Percentiles rank a stretch among this genome's conserved stretches.
These are phyloP conservation scores for Paracoccidioides brasiliensis DNA, from an alignment of 2,329 filamentous ascomycete genomes.

Conservation along the genomic window DNA sequence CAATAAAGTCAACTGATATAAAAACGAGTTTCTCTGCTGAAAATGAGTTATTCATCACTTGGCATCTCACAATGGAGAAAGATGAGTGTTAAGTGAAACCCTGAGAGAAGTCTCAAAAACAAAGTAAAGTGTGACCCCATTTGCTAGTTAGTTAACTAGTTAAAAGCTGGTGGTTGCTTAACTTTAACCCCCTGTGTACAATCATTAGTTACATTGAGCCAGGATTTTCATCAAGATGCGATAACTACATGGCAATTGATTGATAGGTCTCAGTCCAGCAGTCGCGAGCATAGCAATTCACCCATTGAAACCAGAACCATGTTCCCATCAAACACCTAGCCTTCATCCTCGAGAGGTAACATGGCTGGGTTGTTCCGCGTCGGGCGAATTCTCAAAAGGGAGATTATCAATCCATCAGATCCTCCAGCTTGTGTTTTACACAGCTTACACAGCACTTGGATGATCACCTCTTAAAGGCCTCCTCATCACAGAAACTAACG, in stretches of 20 bases:
- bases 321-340: neutral
- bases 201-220: neutral
- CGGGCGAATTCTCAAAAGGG: conserved; percentile 3
- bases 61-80: no score
- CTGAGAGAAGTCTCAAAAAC: neutral
- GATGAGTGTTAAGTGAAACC: no score
- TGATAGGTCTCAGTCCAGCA: neutral
- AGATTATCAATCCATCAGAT: conserved; percentile 11
- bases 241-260: neutral
- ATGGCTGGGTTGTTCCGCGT: neutral
- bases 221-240: neutral
- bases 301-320: neutral
- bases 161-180: neutral
- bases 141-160: neutral
- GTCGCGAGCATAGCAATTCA: neutral
- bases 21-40: no score
- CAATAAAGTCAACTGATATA: no score
- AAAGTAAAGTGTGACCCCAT: neutral
- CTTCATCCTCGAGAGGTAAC: neutral
- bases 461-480: conserved; percentile 14
- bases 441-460: conserved; percentile 11
- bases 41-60: no score
- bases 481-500: conserved; percentile 10
- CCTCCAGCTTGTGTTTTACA: conserved; percentile 14
- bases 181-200: neutral